phyloP scores from a whole-genome alignment of 2,329 filamentous ascomycete genomes.

The Exophiala mesophila region DNA sequence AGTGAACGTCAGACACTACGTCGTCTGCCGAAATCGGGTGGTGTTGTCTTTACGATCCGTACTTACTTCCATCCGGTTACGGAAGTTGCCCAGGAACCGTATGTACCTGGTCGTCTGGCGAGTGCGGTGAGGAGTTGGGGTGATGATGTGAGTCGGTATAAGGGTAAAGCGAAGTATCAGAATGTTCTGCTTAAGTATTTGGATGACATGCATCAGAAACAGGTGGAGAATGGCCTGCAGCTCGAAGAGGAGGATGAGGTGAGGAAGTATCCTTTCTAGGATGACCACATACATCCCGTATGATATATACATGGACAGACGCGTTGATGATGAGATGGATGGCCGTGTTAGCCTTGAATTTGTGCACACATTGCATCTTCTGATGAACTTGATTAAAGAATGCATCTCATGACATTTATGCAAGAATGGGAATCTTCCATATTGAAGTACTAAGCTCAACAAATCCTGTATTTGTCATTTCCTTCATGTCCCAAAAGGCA shows the following conservation, averaged over 20 bases:
- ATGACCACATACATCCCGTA: not conserved
- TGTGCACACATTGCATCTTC: no score
- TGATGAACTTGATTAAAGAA: no score
- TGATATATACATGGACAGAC: not conserved
- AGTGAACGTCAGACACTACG: conserved; percentile 69
- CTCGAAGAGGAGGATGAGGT: conserved; percentile 56
- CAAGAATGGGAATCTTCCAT: no score
- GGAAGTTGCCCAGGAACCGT: conserved; percentile 63
- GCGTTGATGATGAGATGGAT: no score
- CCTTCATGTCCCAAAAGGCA: no score
- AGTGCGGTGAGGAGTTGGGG: conserved; percentile 78
- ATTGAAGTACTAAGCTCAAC: no score
- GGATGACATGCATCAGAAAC: conserved; percentile 68
- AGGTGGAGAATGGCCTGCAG: conserved; percentile 63
- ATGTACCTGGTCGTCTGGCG: conserved; percentile 72
- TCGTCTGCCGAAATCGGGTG: conserved; percentile 54
- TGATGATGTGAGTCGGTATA: conserved; percentile 69
- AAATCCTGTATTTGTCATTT: no score
- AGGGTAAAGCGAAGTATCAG: conserved; percentile 69
- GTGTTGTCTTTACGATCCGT: conserved; percentile 68
- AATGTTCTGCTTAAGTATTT: conserved; percentile 71
- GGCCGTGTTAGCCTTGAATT: no score
- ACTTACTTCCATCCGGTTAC: conserved; percentile 73
- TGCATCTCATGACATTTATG: no score
- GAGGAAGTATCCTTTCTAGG: conserved; percentile 56